Percentiles rank a stretch among this genome's conserved stretches.
phyloP scores from a whole-genome alignment of 371 early-diverging fungal species.

The Apophysomyces trapeziformis region DNA sequence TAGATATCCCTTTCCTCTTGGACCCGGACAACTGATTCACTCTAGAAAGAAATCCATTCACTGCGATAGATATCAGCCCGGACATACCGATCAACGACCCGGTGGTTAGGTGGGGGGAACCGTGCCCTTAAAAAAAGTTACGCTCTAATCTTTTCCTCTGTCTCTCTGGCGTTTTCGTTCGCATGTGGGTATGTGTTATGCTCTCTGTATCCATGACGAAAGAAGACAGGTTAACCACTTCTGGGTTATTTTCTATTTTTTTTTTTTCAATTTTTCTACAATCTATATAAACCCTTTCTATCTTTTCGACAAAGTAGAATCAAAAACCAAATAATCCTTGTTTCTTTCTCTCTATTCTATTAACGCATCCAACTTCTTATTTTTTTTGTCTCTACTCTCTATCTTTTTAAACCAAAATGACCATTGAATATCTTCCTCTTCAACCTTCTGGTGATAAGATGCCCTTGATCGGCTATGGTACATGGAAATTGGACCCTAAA shows the following conservation, averaged over 20 bases:
- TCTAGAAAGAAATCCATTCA: no score
- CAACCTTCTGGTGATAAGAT: constrained; percentile 31
- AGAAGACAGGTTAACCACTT: neutral
- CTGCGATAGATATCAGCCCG: no score
- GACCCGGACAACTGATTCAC: neutral
- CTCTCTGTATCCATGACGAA: neutral
- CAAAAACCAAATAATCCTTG: no score
- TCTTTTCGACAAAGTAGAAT: neutral
- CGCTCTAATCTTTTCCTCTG: no score
- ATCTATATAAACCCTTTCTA: constrained; percentile 14
- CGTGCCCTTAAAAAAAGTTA: no score
- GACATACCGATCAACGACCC: no score
- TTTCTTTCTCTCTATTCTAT: no score
- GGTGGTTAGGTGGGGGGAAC: no score
- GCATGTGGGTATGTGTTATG: neutral
- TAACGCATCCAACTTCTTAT: neutral
- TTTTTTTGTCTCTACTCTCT: neutral
- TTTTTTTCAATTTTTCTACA: no score
- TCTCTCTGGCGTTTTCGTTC: no score
- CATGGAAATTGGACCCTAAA: constrained; percentile 40
- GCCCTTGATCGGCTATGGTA: constrained; percentile 35
- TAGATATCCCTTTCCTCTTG: neutral
- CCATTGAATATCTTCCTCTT: constrained; percentile 30
- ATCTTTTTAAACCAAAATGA: constrained; percentile 17
- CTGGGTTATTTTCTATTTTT: neutral